Base-by-base conservation (phyloP, 2,329 filamentous ascomycete species). In the Beauveria pseudobassiana region DNA sequence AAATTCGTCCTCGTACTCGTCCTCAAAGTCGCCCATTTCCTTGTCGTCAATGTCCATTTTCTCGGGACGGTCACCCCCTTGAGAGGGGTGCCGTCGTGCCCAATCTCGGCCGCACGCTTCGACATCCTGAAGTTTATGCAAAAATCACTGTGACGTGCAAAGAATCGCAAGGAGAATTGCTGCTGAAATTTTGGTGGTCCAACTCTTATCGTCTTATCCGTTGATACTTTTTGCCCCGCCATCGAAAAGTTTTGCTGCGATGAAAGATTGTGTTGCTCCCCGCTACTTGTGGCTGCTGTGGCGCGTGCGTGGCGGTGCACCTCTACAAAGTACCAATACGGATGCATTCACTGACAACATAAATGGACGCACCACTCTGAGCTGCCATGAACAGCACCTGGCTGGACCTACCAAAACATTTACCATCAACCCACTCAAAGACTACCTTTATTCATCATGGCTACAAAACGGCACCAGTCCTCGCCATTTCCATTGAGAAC, bases 1-100 rank as follows among this genome's bases (percentile, higher is more conserved):
- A 68, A 89, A 93, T 72, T 93, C 90, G 70, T 93, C 90, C 75
- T 93, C 91, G 68, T 93, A 97, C 72, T 98, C 93, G 77, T 97
- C 95, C 72, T 96, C 95, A 65, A 96, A 98, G 67, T 98, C 90
- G 71, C 86, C 85, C 80, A 88, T 87, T 28, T 85, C 85, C 71
- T 79, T 78, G 67, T 78, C 75, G 69, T 90, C 85, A 58, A 90
- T 82, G 63, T 88, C 89, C 82, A 85, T 85, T 64, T 82, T 79
- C 65, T 87, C 84, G 5, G 83, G 84, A 43, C 85, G 82, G 24
- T 81, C 80, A 57, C 85, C 83, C 62, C 80, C 75, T 88, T 88
- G 67, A 87, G 78, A 28, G 83, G 78, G 40, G 72, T 72, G 43
- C 77, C 75, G 51, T 74, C 77, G 45, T 77, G 74, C 34, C 78